Evolutionary conservation across 768 basidiomycete genomes (phyloP), one percentile per base, ranked within the genome.

Genomic region (Hebeloma cylindrosporum): DNA sequence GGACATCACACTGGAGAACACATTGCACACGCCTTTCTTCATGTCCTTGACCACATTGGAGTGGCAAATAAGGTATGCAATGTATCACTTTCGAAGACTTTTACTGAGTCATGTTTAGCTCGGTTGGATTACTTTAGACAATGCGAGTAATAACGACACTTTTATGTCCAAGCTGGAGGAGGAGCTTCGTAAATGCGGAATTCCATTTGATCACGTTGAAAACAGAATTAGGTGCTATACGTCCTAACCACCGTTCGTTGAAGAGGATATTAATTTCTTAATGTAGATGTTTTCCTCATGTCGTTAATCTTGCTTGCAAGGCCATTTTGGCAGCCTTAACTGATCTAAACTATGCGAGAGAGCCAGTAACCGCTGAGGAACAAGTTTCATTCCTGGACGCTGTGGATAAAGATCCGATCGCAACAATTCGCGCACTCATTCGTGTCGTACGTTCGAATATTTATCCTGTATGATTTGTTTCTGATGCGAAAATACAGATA

Each of bases 1-100:
- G 66, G 64, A 0, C 50, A 49, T 4, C 70, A 74, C 49, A 60
- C 49, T 13, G 72, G 71, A 2, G 49, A 60, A 36, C 63, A 71
- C 31, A 49, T 74, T 16, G 58, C 60, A 1, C 26, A 53, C n/a
- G 52, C 60, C 0, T 63, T 74, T 23, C 13, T 70, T 9, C 36
- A 48, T 53, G 47, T 66, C 13, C 14, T 62, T 18, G 60, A 64
- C 22, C 56, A 56, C 3, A 35, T 64, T 10, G 25, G 48, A 7
- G 59, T 68, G 29, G 37, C 50, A 1, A 4, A 35, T n/a, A 60
- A 60, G 59, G 65, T 62, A 43, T 33, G 21, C n/a, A n/a, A n/a
- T n/a, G n/a, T 16, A n/a, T 7, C 14, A 17, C 11, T 37, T 11
- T 39, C 3, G 6, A 5, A 2, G 29, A 8, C 9, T 22, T 1